These are phyloP conservation scores for Cladosporium oxysporum DNA, from an alignment of 2,329 filamentous ascomycete genomes.

Conservation along the genomic window DNA sequence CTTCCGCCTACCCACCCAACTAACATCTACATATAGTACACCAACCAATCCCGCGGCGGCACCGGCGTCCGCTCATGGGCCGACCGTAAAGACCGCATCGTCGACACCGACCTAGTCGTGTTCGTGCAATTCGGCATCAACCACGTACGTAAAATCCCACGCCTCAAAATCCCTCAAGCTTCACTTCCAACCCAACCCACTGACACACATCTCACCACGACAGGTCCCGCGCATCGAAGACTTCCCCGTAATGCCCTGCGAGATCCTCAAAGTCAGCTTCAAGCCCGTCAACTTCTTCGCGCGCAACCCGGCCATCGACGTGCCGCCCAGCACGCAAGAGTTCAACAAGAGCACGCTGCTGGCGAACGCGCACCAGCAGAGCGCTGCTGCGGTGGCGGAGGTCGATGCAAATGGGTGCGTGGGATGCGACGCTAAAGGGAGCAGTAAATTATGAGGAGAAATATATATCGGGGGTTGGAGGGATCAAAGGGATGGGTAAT, in stretches of 20 bases:
- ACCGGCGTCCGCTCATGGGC: conserved; percentile 52
- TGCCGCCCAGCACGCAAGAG: conserved; percentile 52
- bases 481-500: not conserved
- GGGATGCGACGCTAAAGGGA: not conserved
- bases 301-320: conserved; percentile 61
- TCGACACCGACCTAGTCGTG: conserved; percentile 58
- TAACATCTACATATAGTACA: conserved; percentile 43
- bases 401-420: conserved; percentile 38
- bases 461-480: no score
- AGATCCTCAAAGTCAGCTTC: conserved; percentile 58
- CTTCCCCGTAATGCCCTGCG: conserved; percentile 61
- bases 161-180: not conserved
- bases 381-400: conserved; percentile 35
- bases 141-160: conserved; percentile 39
- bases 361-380: conserved; percentile 36
- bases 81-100: conserved; percentile 54
- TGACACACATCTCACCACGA: not conserved
- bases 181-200: conserved; percentile 7
- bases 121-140: conserved; percentile 61
- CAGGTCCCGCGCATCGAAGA: conserved; percentile 56
- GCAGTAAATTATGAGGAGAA: conserved; percentile 11
- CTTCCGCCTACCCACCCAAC: not conserved
- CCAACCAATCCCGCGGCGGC: conserved; percentile 59
- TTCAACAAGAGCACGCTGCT: conserved; percentile 47
- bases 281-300: conserved; percentile 62